Evolutionary conservation across 306 rosid genomes (phyloP), one percentile per base, ranked within the genome.

Genomic region (Begonia masoniana): DNA sequence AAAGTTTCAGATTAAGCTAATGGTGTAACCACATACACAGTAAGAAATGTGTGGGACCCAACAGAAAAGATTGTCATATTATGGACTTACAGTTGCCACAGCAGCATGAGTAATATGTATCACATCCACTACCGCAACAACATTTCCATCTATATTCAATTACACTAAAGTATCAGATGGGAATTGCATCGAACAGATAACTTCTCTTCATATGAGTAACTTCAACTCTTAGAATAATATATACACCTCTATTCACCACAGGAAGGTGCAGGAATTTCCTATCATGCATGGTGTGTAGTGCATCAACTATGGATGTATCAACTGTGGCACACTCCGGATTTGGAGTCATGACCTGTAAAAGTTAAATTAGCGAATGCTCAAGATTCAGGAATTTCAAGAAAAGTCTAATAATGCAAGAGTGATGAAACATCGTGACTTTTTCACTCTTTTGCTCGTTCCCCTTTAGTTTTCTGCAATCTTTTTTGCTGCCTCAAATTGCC

Each of bases 231-330:
- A 49, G 6, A 24, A 41, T 47, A 19, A 13, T 13, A 56, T 16
- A 50, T 57, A 47, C 79, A 92, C 99, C 99, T 83, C 74, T 79
- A 65, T 79, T 82, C 31, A 87, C 55, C 58, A 92, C 84, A 4
- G 96, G 99, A 59, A 92, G 87, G 69, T 92, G 96, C 71, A 92
- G 74, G 69, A 92, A 82, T 12, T 87, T 92, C 58, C 96, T 95
- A 57, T 92, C 82, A 47, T 92, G 99, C 99, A 92, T 87, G 12
- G 68, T 66, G 55, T 87, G 96, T 68, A 92, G 81, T 45, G 99
- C 99, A 64, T 92, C 93, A 60, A 92, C 89, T 68, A 92, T 92
- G 31, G 99, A 80, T 41, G 96, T 81, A 61, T 92, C 99, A 15
- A 79, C 62, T 13, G 69, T 51, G n/a, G 79, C 96, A 63, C 88